A percentile compares a stretch with the other conserved stretches of the same genome.
These are phyloP conservation scores for Pyronema omphalodes DNA, from an alignment of 495 filamentous ascomycete genomes.

Conservation along the genomic window DNA sequence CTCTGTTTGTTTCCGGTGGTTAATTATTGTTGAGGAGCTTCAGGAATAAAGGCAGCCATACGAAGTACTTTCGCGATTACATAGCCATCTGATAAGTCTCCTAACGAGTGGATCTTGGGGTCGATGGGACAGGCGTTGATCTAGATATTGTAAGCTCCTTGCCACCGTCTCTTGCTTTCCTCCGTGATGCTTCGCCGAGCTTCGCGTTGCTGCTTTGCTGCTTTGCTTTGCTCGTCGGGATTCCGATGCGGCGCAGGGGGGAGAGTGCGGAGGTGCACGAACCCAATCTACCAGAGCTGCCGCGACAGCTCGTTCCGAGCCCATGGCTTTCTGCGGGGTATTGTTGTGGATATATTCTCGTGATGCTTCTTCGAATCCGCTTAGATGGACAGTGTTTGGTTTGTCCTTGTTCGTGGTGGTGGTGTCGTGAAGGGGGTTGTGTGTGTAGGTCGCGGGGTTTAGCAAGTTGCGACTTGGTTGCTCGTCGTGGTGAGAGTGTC, in stretches of 20 bases:
- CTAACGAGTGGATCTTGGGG: constrained; percentile 20
- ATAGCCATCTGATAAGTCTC: constrained; percentile 20
- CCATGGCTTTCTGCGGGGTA: constrained; percentile 7
- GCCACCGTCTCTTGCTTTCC: background rate
- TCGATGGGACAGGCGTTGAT: constrained; percentile 25
- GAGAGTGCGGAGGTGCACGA: constrained; percentile 3
- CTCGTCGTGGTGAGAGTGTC: too few species aligned
- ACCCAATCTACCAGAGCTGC: constrained; percentile 24
- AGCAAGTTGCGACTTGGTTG: too few species aligned
- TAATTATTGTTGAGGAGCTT: background rate
- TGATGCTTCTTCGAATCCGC: too few species aligned
- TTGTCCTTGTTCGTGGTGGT: too few species aligned
- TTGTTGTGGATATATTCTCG: too few species aligned
- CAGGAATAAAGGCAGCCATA: constrained; percentile 6
- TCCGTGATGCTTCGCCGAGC: too few species aligned
- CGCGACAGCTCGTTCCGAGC: constrained; percentile 18
- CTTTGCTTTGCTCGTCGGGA: background rate
- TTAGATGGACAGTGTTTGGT: too few species aligned
- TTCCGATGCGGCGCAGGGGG: background rate
- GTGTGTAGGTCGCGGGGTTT: background rate
- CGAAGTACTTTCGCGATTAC: constrained; percentile 21
- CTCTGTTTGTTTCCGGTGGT: constrained; percentile 6
- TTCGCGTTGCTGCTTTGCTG: too few species aligned
- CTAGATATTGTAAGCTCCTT: constrained; percentile 3
- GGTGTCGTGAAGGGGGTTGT: background rate